These are phyloP conservation scores for Skeletonema menzelii DNA, from an alignment of 108 stramenopile species.

Conservation along the genomic window DNA sequence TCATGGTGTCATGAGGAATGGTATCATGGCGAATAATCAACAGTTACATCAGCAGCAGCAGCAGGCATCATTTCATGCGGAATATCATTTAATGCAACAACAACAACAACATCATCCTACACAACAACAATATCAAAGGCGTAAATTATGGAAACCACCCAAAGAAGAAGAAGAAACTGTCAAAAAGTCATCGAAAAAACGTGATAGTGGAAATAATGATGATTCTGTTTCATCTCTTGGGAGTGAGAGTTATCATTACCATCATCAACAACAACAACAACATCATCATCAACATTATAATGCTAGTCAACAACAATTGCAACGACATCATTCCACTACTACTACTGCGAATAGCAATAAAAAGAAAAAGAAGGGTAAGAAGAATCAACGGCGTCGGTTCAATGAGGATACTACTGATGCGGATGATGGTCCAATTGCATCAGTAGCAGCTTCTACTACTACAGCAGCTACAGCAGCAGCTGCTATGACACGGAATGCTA, in stretches of 20 bases:
- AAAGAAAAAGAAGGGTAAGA: conserved; percentile 19
- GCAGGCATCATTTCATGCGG: background rate
- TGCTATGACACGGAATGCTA: no score
- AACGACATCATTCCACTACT: conserved; percentile 10
- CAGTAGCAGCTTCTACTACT: no score
- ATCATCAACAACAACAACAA: background rate
- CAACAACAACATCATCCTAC: background rate
- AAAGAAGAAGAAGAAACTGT: background rate
- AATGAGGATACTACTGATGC: conserved; percentile 50
- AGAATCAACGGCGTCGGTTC: conserved; percentile 50
- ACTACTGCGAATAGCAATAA: background rate
- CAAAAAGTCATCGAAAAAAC: conserved; percentile 19
- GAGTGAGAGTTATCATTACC: conserved; percentile 15
- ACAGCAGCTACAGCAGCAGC: no score
- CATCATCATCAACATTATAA: conserved; percentile 1
- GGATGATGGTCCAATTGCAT: background rate
- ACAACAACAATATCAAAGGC: conserved; percentile 10
- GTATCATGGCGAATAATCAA: background rate
- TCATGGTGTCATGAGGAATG: background rate
- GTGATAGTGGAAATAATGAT: conserved; percentile 29
- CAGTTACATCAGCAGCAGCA: background rate
- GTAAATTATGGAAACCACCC: conserved; percentile 37
- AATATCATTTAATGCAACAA: background rate
- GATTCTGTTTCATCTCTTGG: conserved; percentile 39
- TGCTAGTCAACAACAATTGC: background rate